Percentiles rank a stretch among this genome's conserved stretches.
Evolutionary conservation across 2,329 filamentous ascomycete genomes (phyloP).

Genomic region (Ampelomyces quisqualis): DNA sequence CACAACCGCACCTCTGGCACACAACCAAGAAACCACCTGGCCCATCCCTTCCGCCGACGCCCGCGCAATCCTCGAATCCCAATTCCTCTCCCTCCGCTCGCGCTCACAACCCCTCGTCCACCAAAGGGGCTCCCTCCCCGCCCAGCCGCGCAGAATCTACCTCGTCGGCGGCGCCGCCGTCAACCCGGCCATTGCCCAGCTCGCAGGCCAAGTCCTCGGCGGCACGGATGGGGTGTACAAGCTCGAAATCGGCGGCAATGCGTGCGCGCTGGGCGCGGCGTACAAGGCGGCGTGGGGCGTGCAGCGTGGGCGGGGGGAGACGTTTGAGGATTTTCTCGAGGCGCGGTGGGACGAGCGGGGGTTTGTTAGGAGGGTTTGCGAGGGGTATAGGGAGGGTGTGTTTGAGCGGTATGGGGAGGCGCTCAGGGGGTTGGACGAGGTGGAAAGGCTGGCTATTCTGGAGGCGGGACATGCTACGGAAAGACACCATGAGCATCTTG

Average conservation of each 20-base stretch:
- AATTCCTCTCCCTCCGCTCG: slow-evolving; percentile 85
- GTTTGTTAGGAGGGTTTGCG: slow-evolving; percentile 78
- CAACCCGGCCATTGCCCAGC: slow-evolving; percentile 83
- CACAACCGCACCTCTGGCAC: no score
- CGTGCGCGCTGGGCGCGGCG: slow-evolving; percentile 88
- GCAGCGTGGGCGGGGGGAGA: slow-evolving; percentile 66
- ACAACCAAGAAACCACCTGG: no score
- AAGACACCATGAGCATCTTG: no score
- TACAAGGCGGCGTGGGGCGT: slow-evolving; percentile 96
- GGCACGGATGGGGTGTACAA: slow-evolving; percentile 87
- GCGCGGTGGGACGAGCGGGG: slow-evolving; percentile 81
- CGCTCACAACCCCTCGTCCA: slow-evolving; percentile 76
- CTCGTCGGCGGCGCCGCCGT: slow-evolving; percentile 89
- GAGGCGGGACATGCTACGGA: slow-evolving; percentile 35
- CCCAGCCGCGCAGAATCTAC: slow-evolving; percentile 87
- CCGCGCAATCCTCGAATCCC: slow-evolving; percentile 88
- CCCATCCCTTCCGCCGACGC: slow-evolving; percentile 68
- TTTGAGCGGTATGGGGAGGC: slow-evolving; percentile 79
- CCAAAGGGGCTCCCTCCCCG: slow-evolving; percentile 63
- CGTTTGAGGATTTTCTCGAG: slow-evolving; percentile 85
- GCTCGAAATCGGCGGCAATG: slow-evolving; percentile 91
- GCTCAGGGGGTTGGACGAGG: slow-evolving; percentile 71
- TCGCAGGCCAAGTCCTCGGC: slow-evolving; percentile 85
- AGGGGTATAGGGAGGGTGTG: slow-evolving; percentile 72
- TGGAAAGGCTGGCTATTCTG: slow-evolving; percentile 68